A percentile compares a stretch with the other conserved stretches of the same genome.
Evolutionary conservation across 768 basidiomycete genomes (phyloP).

Genomic region (Calocera cornea): DNA sequence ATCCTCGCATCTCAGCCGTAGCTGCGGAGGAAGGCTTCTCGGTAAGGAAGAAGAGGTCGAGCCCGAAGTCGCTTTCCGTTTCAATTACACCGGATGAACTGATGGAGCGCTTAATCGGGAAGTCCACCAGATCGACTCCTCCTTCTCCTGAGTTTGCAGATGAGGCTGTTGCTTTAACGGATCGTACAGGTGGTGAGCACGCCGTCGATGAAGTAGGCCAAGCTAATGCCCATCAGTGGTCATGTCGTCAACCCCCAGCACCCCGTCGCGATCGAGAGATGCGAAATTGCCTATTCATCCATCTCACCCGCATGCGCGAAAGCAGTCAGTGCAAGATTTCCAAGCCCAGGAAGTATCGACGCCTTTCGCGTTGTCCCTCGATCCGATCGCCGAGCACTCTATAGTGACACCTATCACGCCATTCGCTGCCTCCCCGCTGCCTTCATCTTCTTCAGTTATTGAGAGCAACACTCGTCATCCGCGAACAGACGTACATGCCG

Average conservation of each 20-base stretch:
- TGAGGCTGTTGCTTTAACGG: not conserved
- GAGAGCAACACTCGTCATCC: not conserved
- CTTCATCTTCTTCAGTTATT: not conserved
- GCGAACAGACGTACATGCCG: not conserved
- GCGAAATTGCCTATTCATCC: slow-evolving; percentile 16
- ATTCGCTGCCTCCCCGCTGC: slow-evolving; percentile 4
- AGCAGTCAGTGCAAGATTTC: slow-evolving; percentile 17
- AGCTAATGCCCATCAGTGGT: not conserved
- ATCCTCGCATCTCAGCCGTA: not conserved
- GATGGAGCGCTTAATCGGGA: not conserved
- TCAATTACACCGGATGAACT: not conserved
- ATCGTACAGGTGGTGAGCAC: not conserved
- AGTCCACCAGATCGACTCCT: not conserved
- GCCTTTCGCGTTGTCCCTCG: slow-evolving; percentile 7
- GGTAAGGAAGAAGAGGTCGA: not conserved
- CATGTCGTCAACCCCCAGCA: not conserved
- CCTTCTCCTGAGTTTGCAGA: not conserved
- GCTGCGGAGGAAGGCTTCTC: not conserved
- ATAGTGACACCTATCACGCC: not conserved
- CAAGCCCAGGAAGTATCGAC: slow-evolving; percentile 8
- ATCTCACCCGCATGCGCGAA: slow-evolving; percentile 26
- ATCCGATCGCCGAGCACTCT: slow-evolving; percentile 12
- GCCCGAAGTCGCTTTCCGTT: not conserved
- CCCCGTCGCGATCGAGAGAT: not conserved
- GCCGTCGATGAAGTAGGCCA: not conserved